Percentiles rank a stretch among this genome's conserved stretches.
phyloP scores from a whole-genome alignment of 805 yeast genomes.

The Hanseniaspora hatyaiensis region DNA sequence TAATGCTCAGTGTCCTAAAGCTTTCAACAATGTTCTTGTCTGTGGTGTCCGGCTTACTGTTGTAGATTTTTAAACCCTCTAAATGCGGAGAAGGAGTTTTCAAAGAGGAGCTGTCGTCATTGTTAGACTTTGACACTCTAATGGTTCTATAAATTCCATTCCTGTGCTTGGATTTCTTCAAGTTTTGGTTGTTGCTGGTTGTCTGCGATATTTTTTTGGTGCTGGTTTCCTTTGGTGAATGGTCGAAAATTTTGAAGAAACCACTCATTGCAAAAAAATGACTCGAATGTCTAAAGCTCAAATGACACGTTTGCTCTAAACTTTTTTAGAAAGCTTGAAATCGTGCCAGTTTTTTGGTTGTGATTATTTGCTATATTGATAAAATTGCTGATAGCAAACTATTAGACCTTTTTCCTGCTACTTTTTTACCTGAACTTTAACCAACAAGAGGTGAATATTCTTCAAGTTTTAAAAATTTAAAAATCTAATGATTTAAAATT shows the following conservation, averaged over 20 bases:
- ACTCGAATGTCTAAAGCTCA: too few species aligned
- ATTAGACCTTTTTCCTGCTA: too few species aligned
- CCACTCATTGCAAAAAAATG: too few species aligned
- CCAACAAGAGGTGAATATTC: too few species aligned
- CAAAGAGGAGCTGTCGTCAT: neutral
- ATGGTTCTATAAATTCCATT: conserved; percentile 14
- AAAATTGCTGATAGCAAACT: too few species aligned
- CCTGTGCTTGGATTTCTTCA: conserved; percentile 2
- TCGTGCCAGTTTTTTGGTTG: too few species aligned
- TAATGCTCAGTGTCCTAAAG: neutral
- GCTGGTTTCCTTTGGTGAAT: neutral
- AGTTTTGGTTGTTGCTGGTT: neutral
- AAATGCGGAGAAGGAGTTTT: neutral
- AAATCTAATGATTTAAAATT: too few species aligned
- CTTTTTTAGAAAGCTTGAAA: too few species aligned
- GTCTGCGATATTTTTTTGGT: neutral
- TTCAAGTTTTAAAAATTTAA: too few species aligned
- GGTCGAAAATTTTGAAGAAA: conserved; percentile 10
- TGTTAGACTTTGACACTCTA: neutral
- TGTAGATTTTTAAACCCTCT: neutral
- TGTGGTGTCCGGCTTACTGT: neutral
- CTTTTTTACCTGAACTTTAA: too few species aligned
- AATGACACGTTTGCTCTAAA: too few species aligned
- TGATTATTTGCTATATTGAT: too few species aligned
- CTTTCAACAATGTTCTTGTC: neutral